phyloP scores from a whole-genome alignment of 2,329 filamentous ascomycete species.

The Cytospora piceae region DNA sequence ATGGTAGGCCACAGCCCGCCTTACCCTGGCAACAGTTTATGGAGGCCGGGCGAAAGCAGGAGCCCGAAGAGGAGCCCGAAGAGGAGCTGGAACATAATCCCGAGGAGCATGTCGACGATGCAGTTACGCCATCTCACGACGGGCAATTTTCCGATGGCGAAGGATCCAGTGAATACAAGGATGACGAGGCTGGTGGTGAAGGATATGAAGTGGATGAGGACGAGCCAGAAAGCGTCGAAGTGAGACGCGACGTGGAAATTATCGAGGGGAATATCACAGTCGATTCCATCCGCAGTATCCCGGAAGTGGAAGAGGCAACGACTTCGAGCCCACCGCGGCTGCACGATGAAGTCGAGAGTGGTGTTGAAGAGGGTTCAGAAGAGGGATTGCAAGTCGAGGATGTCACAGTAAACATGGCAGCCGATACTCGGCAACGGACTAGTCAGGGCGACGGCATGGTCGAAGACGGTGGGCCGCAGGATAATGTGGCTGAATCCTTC shows the following conservation, averaged over 20 bases:
- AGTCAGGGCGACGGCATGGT: neutral
- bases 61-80: constrained; percentile 17
- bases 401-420: neutral
- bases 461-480: neutral
- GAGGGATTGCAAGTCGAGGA: neutral
- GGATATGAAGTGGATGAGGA: constrained; percentile 27
- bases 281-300: neutral
- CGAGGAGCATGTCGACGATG: constrained; percentile 1
- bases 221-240: constrained; percentile 13
- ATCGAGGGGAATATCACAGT: neutral
- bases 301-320: constrained; percentile 22
- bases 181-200: constrained; percentile 12
- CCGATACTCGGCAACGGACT: neutral
- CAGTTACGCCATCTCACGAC: neutral
- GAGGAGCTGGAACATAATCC: constrained; percentile 7
- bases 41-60: constrained; percentile 4
- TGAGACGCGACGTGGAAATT: constrained; percentile 9
- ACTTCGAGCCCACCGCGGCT: neutral
- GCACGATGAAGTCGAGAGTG: neutral
- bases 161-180: constrained; percentile 11
- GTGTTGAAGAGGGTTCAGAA: neutral
- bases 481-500: neutral
- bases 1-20: neutral
- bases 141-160: neutral
- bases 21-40: neutral